Evolutionary conservation across 2,329 filamentous ascomycete genomes (phyloP), one percentile per base, ranked within the genome.

Genomic region (Hypoxylon sp.): DNA sequence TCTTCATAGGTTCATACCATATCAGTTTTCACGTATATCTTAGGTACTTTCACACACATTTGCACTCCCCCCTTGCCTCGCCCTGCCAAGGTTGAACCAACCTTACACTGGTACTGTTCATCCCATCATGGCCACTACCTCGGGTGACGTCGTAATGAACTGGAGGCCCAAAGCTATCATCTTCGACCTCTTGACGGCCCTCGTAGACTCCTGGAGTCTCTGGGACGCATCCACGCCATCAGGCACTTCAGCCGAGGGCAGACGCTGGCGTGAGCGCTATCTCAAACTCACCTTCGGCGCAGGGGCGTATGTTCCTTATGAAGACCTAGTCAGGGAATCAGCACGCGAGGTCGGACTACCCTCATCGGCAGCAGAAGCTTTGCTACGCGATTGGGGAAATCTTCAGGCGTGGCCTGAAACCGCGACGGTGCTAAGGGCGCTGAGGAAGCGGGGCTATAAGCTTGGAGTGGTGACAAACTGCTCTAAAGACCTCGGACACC

Each of bases 181-280:
- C 28, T 80, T 81, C 30, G 79, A 81, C 60, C 78, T 81, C 26
- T 75, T 81, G 22, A 81, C 79, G 1, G 79, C 72, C 12, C 76
- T 81, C 0, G 66, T 79, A 5, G 74, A 81, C 70, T 80, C 78
- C 2, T 80, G 79, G 79, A 74, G 68, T 12, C 65, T 80, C 7
- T 81, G 79, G 79, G 70, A 78, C 30, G 65, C 72, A 16, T 77
- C 73, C 5, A 75, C 75, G 0, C 72, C 75, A 0, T 71, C 75
- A 2, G 22, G 8, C 12, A 66, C 64, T n/a, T 26, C 68, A 5
- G 63, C 61, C 3, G 74, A 78, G 36, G 76, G 76, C 16, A 59
- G 66, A 18, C 70, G 58, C 16, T 81, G 78, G 80, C 78, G 79
- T 9, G 68, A 69, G 1, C 75, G 75, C 2, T 80, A 81, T 40